Evolutionary conservation across 2,329 filamentous ascomycete species (phyloP).

Genomic region (Cryphonectria carpinicola): DNA sequence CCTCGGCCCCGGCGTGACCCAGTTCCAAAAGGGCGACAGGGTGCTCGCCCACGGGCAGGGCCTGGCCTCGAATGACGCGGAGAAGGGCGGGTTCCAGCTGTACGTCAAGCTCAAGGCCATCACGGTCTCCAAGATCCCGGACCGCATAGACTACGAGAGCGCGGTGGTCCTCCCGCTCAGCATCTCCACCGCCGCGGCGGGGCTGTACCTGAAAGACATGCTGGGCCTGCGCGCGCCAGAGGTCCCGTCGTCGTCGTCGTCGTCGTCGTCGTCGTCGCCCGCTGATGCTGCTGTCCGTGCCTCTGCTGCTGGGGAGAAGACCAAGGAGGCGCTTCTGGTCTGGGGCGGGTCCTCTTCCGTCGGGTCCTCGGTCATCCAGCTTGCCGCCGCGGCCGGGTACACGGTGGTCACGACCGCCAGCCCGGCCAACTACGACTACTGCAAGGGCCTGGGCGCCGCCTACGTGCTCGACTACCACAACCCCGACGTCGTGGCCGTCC

Average conservation of each 20-base stretch:
- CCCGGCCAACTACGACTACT: constrained; percentile 22
- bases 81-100: constrained; percentile 35
- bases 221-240: constrained; percentile 32
- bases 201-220: constrained; percentile 32
- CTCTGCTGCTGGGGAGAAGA: not conserved
- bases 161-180: constrained; percentile 36
- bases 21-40: constrained; percentile 40
- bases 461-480: constrained; percentile 30
- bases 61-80: constrained; percentile 29
- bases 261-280: not conserved
- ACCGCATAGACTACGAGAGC: constrained; percentile 32
- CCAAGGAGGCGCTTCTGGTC: constrained; percentile 40
- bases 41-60: constrained; percentile 35
- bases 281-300: not conserved
- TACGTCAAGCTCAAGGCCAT: constrained; percentile 31
- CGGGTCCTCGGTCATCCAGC: constrained; percentile 48
- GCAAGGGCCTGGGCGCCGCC: constrained; percentile 20
- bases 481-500: constrained; percentile 31
- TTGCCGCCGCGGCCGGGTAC: constrained; percentile 34
- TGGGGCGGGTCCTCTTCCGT: constrained; percentile 53
- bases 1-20: constrained; percentile 34
- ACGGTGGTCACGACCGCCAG: constrained; percentile 25
- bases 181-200: constrained; percentile 35
- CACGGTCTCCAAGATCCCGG: constrained; percentile 33
- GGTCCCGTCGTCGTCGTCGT: not conserved